These are phyloP conservation scores for Mucor lusitanicus DNA, from an alignment of 371 early-diverging fungal genomes.

Conservation along the genomic window DNA sequence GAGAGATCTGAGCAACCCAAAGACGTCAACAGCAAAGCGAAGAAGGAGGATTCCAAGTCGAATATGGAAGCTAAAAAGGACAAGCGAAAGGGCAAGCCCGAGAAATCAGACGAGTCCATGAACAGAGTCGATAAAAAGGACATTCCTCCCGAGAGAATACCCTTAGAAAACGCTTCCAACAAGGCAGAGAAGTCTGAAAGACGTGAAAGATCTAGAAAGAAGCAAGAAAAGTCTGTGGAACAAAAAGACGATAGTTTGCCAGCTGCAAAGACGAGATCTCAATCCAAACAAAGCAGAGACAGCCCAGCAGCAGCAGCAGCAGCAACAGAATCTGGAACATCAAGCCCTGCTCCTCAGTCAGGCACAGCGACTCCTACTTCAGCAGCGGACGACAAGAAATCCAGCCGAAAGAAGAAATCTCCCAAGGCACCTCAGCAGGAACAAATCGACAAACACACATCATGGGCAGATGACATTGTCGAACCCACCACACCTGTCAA, in stretches of 20 bases:
- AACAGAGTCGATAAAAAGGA: background rate
- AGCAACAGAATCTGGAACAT: background rate
- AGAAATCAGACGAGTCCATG: background rate
- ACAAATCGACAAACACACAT: background rate
- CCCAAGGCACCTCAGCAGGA: background rate
- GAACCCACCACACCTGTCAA: background rate
- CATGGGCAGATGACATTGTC: background rate
- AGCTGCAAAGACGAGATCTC: background rate
- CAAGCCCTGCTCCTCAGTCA: background rate
- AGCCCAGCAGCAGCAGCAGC: background rate
- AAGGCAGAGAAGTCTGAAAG: background rate
- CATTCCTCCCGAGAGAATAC: background rate
- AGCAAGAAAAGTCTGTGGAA: background rate
- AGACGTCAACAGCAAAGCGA: background rate
- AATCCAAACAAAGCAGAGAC: background rate
- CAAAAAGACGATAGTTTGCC: background rate
- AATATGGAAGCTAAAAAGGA: background rate
- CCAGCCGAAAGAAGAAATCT: background rate
- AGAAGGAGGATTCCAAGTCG: background rate
- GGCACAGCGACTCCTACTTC: background rate
- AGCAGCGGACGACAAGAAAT: background rate
- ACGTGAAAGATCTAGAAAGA: constrained; percentile 1
- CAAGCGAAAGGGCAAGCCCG: background rate
- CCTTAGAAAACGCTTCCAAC: background rate
- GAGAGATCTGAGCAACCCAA: background rate